These are phyloP conservation scores for Mentha longifolia DNA, from an alignment of 257 asterid species.

Conservation along the genomic window DNA sequence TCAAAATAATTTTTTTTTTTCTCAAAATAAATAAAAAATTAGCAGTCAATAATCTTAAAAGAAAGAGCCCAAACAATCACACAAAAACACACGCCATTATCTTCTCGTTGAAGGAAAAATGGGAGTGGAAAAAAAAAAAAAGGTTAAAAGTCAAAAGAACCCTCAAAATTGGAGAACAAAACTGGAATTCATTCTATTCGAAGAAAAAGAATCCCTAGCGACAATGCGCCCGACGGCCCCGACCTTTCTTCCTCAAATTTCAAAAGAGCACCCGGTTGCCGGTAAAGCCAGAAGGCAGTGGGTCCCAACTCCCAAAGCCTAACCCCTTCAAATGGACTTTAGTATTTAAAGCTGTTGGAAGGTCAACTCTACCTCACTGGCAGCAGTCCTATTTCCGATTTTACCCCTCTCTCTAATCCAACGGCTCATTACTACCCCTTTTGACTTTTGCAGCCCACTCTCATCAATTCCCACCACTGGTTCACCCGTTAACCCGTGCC, in stretches of 20 bases:
- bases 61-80: constrained; percentile 17
- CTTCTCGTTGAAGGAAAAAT: not conserved
- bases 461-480: constrained; percentile 45
- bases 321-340: constrained; percentile 46
- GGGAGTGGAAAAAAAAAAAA: not conserved
- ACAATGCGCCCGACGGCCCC: too few species aligned
- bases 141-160: constrained; percentile 37
- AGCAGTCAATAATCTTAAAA: not conserved
- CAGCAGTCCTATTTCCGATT: constrained; percentile 29
- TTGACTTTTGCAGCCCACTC: constrained; percentile 43
- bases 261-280: too few species aligned
- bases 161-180: not conserved
- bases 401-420: constrained; percentile 43
- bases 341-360: constrained; percentile 40
- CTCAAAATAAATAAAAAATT: too few species aligned
- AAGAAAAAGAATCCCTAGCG: constrained; percentile 13
- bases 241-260: constrained; percentile 30
- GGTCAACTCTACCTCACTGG: constrained; percentile 59
- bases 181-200: too few species aligned
- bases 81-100: not conserved
- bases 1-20: too few species aligned
- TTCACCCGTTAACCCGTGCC: constrained; percentile 47
- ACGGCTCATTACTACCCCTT: constrained; percentile 50
- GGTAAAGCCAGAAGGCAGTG: constrained; percentile 30
- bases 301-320: constrained; percentile 33